Evolutionary conservation across 495 filamentous ascomycete species (phyloP).

Genomic region (Daldinia childiae): DNA sequence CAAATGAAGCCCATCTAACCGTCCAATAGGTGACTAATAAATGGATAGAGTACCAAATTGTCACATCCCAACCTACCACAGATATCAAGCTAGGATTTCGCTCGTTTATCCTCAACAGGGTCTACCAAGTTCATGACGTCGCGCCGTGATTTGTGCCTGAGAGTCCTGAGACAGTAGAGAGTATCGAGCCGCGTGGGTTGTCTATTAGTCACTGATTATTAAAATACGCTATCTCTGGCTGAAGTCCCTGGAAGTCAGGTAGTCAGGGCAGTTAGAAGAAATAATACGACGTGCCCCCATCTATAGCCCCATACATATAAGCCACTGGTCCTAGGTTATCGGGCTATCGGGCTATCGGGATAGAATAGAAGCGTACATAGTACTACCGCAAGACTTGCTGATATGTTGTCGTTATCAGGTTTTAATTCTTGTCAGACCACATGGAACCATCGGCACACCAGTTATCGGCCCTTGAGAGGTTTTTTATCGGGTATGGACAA

Average conservation of each 20-base stretch:
- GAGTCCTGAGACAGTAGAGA: background rate
- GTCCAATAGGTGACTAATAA: slow-evolving; percentile 27
- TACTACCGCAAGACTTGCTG: slow-evolving; percentile 13
- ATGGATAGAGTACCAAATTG: slow-evolving; percentile 31
- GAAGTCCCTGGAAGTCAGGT: background rate
- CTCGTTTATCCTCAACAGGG: slow-evolving; percentile 20
- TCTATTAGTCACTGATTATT: slow-evolving; percentile 39
- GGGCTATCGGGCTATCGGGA: slow-evolving; percentile 28
- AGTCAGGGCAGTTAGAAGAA: background rate
- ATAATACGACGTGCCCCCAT: background rate
- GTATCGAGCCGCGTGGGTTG: slow-evolving; percentile 3
- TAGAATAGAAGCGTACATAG: slow-evolving; percentile 6
- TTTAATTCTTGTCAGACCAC: background rate
- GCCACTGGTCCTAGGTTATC: slow-evolving; percentile 24
- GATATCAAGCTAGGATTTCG: slow-evolving; percentile 5
- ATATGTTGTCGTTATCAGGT: slow-evolving; percentile 26
- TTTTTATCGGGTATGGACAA: background rate
- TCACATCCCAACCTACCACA: slow-evolving; percentile 17
- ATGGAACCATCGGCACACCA: background rate
- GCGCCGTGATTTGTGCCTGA: slow-evolving; percentile 33
- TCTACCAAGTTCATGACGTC: slow-evolving; percentile 38
- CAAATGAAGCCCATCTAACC: slow-evolving; percentile 36
- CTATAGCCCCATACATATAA: slow-evolving; percentile 10
- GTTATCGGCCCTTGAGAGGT: background rate
- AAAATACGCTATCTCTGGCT: slow-evolving; percentile 18